phyloP scores from a whole-genome alignment of 805 yeast species.

The Nakazawaea holstii region DNA sequence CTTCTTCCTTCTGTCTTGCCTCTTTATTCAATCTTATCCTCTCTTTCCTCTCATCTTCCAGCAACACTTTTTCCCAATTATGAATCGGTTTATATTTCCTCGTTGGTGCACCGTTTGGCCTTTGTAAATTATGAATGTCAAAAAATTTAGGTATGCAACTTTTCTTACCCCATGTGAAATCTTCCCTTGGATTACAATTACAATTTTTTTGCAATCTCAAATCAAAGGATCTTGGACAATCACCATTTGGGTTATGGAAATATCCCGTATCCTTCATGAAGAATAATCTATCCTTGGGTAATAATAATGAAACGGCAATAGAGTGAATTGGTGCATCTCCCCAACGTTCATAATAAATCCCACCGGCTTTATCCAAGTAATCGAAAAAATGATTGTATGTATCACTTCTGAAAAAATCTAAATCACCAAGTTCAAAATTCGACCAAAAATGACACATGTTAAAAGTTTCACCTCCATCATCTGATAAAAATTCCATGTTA shows the following conservation, averaged over 20 bases:
- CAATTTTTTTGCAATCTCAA: slow-evolving; percentile 42
- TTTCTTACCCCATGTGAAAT: slow-evolving; percentile 43
- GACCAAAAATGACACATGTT: slow-evolving; percentile 65
- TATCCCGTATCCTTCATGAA: slow-evolving; percentile 49
- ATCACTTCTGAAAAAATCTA: slow-evolving; percentile 41
- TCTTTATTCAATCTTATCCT: neutral
- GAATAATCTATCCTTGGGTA: slow-evolving; percentile 21
- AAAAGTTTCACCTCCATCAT: slow-evolving; percentile 34
- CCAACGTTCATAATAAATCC: slow-evolving; percentile 56
- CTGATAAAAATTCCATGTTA: slow-evolving; percentile 43
- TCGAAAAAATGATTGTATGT: slow-evolving; percentile 41
- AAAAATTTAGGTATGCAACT: slow-evolving; percentile 45
- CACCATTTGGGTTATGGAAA: slow-evolving; percentile 49
- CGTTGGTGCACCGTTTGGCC: slow-evolving; percentile 24
- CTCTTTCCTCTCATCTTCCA: slow-evolving; percentile 12
- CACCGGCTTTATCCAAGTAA: slow-evolving; percentile 40
- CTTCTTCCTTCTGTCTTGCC: slow-evolving; percentile 5
- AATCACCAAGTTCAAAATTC: slow-evolving; percentile 51
- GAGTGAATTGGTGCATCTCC: slow-evolving; percentile 40
- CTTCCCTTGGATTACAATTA: slow-evolving; percentile 42
- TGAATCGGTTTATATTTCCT: slow-evolving; percentile 23
- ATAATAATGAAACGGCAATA: slow-evolving; percentile 24
- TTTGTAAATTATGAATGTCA: slow-evolving; percentile 24
- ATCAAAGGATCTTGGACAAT: slow-evolving; percentile 51
- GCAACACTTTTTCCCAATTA: slow-evolving; percentile 12